Evolutionary conservation across 1,139 yeast species (phyloP), one percentile per base, ranked within the genome.

Genomic region (Candida smagusa): DNA sequence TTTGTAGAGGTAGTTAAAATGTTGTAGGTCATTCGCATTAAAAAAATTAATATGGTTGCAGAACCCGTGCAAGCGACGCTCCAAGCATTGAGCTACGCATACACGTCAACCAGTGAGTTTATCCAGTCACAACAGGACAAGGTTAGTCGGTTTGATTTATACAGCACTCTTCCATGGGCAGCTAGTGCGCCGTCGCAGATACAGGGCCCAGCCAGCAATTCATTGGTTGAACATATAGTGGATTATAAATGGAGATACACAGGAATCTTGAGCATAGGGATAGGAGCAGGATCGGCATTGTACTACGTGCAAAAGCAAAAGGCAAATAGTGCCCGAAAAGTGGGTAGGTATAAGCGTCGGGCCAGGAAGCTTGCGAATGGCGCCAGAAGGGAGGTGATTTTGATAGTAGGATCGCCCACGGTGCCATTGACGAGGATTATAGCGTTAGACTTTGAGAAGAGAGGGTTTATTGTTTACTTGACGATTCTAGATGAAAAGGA

Each of bases 401-500:
- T 87, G 24, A 64, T 87, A 6, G 73, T 86, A 2, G 95, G 95
- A 1, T 82, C 90, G 2, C 90, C 92, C 1, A 72, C 79, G 0
- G 94, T 85, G 45, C 89, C 90, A 1, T 62, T 86, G 44, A 80
- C 88, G 0, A 67, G 88, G 40, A 66, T 81, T 34, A 65, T 87
- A 27, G 87, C 89, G 0, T 70, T 77, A 39, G 95, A 87, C 53
- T 70, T 87, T 48, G 89, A 84, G 45, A 75, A 75, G 35, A 66
- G 95, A 39, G 95, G 96, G 1, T 84, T 84, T 53, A 81, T 87
- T 24, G 89, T 87, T 3, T 87, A 83, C 57, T 68, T 87, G 48
- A 81, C 94, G 1, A 79, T 86, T 3, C 62, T 80, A 9, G 82
- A 83, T 42, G 79, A 77, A 8, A 76, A 73, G 35, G 94, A 85